Base-by-base conservation (phyloP, 192 early-diverging fungal genomes). In the Paraglomus brasilianum region DNA sequence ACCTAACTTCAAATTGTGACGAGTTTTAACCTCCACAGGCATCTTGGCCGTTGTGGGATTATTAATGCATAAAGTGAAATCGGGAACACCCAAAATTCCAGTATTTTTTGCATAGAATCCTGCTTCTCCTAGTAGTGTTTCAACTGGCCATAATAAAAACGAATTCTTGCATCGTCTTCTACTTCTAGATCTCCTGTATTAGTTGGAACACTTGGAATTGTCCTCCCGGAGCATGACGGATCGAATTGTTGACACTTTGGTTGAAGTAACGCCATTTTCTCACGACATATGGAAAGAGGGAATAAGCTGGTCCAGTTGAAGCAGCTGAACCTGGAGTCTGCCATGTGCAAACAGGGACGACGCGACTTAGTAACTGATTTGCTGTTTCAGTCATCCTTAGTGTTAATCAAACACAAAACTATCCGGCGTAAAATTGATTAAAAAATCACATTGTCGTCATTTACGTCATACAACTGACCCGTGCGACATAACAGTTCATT, bases 381-480 rank as follows among this genome's bases (percentile, higher is more conserved):
- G 59, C 58, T 60, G 58, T 60, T 60, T 60, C 58, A 44, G 59
- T 44, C 59, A 61, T 61, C n/a, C n/a, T n/a, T n/a, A n/a, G n/a
- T n/a, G n/a, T n/a, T n/a, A n/a, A n/a, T n/a, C n/a, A n/a, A n/a
- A n/a, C n/a, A n/a, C n/a, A n/a, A n/a, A n/a, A n/a, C n/a, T n/a
- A n/a, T n/a, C n/a, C n/a, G n/a, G n/a, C n/a, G n/a, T n/a, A n/a
- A n/a, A n/a, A n/a, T n/a, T n/a, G n/a, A n/a, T n/a, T n/a, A n/a
- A n/a, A n/a, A n/a, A n/a, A n/a, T n/a, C n/a, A n/a, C n/a, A n/a
- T n/a, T n/a, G n/a, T n/a, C n/a, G n/a, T n/a, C n/a, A n/a, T n/a
- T n/a, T n/a, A n/a, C n/a, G n/a, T n/a, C n/a, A n/a, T n/a, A n/a
- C n/a, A n/a, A n/a, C n/a, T n/a, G n/a, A n/a, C n/a, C n/a, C n/a